Conservation (phyloP, 2,329 filamentous ascomycete species). For the Cadophora malorum region DNA sequence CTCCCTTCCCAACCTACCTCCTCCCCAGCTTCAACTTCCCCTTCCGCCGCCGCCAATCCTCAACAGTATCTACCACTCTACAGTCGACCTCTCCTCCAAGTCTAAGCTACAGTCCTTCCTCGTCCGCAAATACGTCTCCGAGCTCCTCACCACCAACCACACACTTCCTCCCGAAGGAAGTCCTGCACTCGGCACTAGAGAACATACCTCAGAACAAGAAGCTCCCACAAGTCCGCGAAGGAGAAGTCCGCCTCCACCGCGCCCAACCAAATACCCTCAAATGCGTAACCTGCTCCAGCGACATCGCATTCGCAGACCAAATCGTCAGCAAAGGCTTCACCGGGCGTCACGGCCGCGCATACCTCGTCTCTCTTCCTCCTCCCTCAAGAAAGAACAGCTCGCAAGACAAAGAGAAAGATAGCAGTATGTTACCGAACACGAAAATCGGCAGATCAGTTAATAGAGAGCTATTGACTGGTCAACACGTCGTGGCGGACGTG, state of each 20-base stretch:
- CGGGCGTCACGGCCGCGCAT: slow-evolving; percentile 68
- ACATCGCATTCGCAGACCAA: slow-evolving; percentile 66
- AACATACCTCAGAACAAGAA: slow-evolving; percentile 31
- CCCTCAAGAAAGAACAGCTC: slow-evolving; percentile 35
- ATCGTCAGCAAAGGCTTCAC: slow-evolving; percentile 72
- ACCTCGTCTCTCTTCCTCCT: slow-evolving; percentile 57
- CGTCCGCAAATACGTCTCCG: slow-evolving; percentile 40
- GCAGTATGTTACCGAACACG: slow-evolving; percentile 58
- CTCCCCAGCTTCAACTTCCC: slow-evolving; percentile 58
- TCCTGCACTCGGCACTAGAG: slow-evolving; percentile 42
- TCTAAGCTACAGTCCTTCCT: slow-evolving; percentile 46
- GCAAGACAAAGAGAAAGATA: slow-evolving; percentile 24
- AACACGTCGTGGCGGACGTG: slow-evolving; percentile 70
- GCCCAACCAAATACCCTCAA: slow-evolving; percentile 61
- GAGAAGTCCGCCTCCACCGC: slow-evolving; percentile 47
- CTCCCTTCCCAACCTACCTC: slow-evolving; percentile 61
- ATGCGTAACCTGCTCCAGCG: slow-evolving; percentile 63
- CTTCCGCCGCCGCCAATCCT: slow-evolving; percentile 48
- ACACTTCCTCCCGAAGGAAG: slow-evolving; percentile 29
- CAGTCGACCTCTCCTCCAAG: slow-evolving; percentile 43
- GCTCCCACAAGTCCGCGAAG: not conserved
- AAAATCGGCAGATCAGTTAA: slow-evolving; percentile 60
- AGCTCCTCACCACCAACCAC: slow-evolving; percentile 38
- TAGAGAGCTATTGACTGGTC: slow-evolving; percentile 65
- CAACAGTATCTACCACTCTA: slow-evolving; percentile 44